These are phyloP conservation scores for Moniliophthora roreri DNA, from an alignment of 1,284 basidiomycete species.

Conservation along the genomic window DNA sequence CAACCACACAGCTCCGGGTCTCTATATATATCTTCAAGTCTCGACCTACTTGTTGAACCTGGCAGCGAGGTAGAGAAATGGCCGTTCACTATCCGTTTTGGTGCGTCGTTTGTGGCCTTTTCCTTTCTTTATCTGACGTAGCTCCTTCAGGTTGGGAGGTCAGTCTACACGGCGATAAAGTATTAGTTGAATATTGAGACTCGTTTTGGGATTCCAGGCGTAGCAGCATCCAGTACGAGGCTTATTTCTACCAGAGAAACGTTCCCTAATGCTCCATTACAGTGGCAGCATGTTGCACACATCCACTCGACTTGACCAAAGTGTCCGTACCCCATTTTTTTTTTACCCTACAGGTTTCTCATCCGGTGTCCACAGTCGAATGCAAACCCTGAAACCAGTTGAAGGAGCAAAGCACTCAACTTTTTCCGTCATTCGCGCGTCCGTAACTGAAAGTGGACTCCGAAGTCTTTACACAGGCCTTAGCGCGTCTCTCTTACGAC, in stretches of 20 bases:
- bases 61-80: constrained; percentile 3
- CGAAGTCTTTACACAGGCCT: constrained; percentile 81
- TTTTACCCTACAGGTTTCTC: constrained; percentile 5
- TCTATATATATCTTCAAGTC: background rate
- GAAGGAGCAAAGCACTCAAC: constrained; percentile 52
- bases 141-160: constrained; percentile 68
- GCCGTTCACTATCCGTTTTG: constrained; percentile 58
- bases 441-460: constrained; percentile 62
- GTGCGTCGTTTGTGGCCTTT: constrained; percentile 35
- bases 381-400: constrained; percentile 65
- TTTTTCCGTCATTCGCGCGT: constrained; percentile 53
- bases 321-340: constrained; percentile 52
- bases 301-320: constrained; percentile 85
- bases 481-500: constrained; percentile 81
- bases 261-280: constrained; percentile 12
- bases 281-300: constrained; percentile 88
- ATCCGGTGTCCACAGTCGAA: constrained; percentile 49
- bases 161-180: constrained; percentile 23
- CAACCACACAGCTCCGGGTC: background rate
- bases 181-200: background rate
- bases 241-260: constrained; percentile 8
- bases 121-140: constrained; percentile 10
- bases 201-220: constrained; percentile 40
- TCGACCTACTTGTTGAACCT: background rate
- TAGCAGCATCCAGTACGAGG: constrained; percentile 73